Base-by-base conservation (phyloP, 2,329 filamentous ascomycete genomes). In the Chalaropsis thielavioides region DNA sequence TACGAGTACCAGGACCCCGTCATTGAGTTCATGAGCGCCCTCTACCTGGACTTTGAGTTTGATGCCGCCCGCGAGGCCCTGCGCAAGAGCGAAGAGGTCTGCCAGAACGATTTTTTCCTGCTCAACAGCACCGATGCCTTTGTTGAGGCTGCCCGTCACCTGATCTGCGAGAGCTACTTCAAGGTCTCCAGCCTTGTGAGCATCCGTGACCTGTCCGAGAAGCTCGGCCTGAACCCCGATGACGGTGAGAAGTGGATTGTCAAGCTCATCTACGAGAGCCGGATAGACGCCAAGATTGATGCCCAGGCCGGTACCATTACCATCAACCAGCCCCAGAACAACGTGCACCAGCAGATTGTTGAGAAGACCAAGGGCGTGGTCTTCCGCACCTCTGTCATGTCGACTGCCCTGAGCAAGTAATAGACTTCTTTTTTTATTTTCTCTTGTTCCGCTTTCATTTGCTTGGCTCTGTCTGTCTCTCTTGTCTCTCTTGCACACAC, bases 171-270 rank as follows among this genome's bases (percentile, higher is more conserved):
- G 81, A 91, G 86, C 76, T 99, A 99, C 83, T 99, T 94, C 89
- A 97, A 97, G 84, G 99, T 99, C 75, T 95, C 97, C 77, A 91
- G 95, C 74, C 84, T 92, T 71, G 99, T 99, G 75, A 92, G 97
- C 76, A 97, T 99, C 76, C 91, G 92, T 83, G 94, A 97, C 72
- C 84, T 99, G 67, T 96, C 91, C 69, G 88, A 86, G 69, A 89
- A 94, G 75, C 85, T 99, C 67, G 94, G 92, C 69, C 82, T 99
- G 69, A 90, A 88, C 74, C 87, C 92, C 72, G 90, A 95, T 73
- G 94, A 97, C 73, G 94, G 94, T 72, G 94, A 99, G 85, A 99
- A 99, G 82, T 99, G 94, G 94, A 99, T 99, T 73, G 94, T 99
- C 72, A 99, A 99, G 81, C 83, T 99, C 69, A 99, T 99, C 78